Evolutionary conservation across 768 basidiomycete species (phyloP), one percentile per base, ranked within the genome.

Genomic region (Naganishia kalamii): DNA sequence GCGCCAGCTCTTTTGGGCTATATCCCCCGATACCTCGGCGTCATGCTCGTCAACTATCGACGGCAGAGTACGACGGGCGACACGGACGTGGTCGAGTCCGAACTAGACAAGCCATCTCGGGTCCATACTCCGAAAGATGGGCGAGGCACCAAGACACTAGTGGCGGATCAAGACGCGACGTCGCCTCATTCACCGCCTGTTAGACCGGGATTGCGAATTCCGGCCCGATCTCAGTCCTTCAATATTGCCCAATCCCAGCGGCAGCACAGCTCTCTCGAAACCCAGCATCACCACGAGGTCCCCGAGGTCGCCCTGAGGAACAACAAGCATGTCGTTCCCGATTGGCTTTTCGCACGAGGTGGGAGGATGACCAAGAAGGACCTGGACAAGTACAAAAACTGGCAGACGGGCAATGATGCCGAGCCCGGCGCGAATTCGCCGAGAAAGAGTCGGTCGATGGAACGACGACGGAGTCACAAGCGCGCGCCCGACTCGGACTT

Each of bases 21-120:
- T 73, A 96, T 97, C 66, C 96, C 96, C n/a, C 87, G 93, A 47
- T 99, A 99, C 78, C 83, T 99, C 17, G 96, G 96, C 25, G 96
- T 99, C 62, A 96, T 99, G 92, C 84, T 98, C 44, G 94, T 99
- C 71, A 94, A 88, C 60, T 98, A 98, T 75, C 86, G 96, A 27
- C 85, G 88, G 15, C 88, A 57, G n/a, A 57, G 54, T 25, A 40
- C 27, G 35, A 37, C 33, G 23, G 40, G 35, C 37, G 25, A 40
- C 37, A 57, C 54, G 13, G 54, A 57, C 13, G 32, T 57, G 10
- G 54, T 35, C 15, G 54, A 57, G 7, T 57, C 54, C 23, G 54
- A 57, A 40, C 43, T n/a, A n/a, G 15, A 35, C n/a, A 23, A 35
- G 21, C 54, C 17, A 23, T 23, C n/a, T 40, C 35, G 17, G 19